Percentiles rank a stretch among this genome's conserved stretches.
These are phyloP conservation scores for Colletotrichum sp. DNA, from an alignment of 2,329 filamentous ascomycete species.

Conservation along the genomic window DNA sequence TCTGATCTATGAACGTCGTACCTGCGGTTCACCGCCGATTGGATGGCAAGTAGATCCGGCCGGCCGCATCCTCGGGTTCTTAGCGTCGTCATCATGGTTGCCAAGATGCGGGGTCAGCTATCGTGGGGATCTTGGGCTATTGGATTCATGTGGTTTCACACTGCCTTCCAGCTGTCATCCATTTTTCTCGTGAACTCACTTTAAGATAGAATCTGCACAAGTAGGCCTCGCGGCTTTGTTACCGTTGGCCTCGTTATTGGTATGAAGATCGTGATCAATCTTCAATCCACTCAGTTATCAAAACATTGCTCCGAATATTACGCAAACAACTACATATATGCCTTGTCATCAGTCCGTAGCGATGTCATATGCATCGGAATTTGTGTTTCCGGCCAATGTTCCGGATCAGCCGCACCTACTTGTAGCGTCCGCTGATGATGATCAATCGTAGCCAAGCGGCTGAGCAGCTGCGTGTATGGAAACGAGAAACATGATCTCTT, in stretches of 20 bases:
- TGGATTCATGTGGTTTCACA: not conserved
- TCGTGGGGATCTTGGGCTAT: not conserved
- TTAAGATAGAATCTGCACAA: not conserved
- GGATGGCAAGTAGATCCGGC: not conserved
- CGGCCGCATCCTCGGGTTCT: not conserved
- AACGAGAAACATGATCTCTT: not conserved
- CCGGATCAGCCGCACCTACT: not conserved
- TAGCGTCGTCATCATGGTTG: not conserved
- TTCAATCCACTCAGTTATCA: not conserved
- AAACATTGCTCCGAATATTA: not conserved
- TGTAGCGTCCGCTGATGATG: not conserved
- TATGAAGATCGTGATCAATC: not conserved
- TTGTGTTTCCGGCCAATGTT: not conserved
- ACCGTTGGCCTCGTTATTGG: not conserved
- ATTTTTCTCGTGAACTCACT: not conserved
- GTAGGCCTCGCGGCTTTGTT: not conserved
- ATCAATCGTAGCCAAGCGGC: not conserved
- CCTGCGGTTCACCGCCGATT: not conserved
- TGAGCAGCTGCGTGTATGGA: not conserved
- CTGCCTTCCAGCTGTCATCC: not conserved
- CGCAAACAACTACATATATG: not conserved
- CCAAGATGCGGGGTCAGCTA: not conserved
- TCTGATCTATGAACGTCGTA: not conserved
- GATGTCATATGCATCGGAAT: not conserved
- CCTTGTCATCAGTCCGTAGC: not conserved